phyloP scores from a whole-genome alignment of 2,329 filamentous ascomycete genomes.

The Cladosporium sp. region DNA sequence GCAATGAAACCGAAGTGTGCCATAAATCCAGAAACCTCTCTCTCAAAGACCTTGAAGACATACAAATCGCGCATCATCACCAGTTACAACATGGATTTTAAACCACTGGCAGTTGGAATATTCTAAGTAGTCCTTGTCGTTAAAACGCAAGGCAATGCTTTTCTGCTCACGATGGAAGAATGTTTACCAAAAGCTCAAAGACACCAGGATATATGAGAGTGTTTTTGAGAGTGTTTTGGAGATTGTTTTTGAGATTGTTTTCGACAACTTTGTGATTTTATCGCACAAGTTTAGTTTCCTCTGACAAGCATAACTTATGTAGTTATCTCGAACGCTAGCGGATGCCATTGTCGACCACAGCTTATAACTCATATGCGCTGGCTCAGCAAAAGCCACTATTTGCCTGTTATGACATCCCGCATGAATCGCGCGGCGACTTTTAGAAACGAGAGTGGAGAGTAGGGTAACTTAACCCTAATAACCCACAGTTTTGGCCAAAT shows the following conservation, averaged over 20 bases:
- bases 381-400: too few species aligned
- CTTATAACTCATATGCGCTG: too few species aligned
- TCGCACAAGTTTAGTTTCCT: too few species aligned
- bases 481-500: too few species aligned
- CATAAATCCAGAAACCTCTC: background rate
- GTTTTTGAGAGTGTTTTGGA: background rate
- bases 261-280: background rate
- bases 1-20: background rate
- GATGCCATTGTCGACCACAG: too few species aligned
- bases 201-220: background rate
- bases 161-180: background rate
- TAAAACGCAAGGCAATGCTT: background rate
- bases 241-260: background rate
- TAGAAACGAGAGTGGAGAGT: too few species aligned
- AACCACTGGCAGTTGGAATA: background rate
- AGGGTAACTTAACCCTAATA: too few species aligned
- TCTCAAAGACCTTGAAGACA: background rate
- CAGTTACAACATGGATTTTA: background rate
- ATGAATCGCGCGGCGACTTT: too few species aligned
- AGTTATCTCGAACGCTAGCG: too few species aligned
- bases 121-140: background rate
- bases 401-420: too few species aligned
- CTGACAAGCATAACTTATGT: too few species aligned
- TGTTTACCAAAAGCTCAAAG: constrained; percentile 4
- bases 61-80: constrained; percentile 1